Evolutionary conservation across 345 rosid genomes (phyloP).

Genomic region (Murraya koenigii): DNA sequence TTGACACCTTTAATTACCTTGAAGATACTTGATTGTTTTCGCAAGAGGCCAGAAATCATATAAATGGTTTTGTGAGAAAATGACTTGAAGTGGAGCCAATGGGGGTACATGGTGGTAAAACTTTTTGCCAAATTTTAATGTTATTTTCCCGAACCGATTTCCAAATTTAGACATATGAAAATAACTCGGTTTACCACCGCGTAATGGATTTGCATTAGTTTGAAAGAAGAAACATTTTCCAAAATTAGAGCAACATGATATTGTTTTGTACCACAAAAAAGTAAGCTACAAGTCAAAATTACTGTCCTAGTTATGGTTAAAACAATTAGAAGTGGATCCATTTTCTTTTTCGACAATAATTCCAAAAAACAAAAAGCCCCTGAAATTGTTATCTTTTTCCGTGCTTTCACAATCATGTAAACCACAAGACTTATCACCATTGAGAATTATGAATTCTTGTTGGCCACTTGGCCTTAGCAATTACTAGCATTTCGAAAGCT

Average conservation of each 20-base stretch:
- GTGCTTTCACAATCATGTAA: neutral
- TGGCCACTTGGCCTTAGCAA: conserved; percentile 1
- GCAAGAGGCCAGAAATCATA: conserved; percentile 3
- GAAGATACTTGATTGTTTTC: neutral
- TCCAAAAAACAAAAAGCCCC: neutral
- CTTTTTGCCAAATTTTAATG: neutral
- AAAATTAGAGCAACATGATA: conserved; percentile 13
- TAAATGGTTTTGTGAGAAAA: neutral
- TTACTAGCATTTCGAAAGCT: neutral
- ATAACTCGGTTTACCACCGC: neutral
- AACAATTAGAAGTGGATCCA: neutral
- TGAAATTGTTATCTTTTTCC: neutral
- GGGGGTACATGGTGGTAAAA: neutral
- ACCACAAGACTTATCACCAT: neutral
- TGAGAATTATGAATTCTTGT: neutral
- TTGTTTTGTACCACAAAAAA: neutral
- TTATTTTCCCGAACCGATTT: neutral
- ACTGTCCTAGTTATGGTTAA: neutral
- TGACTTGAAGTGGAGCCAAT: conserved; percentile 8
- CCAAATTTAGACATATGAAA: neutral
- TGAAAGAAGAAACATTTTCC: conserved; percentile 3
- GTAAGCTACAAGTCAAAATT: neutral
- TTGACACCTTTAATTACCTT: neutral
- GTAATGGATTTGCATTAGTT: neutral
- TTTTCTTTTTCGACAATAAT: neutral